phyloP scores from a whole-genome alignment of 805 yeast genomes.

The Candida cerambycidarum region DNA sequence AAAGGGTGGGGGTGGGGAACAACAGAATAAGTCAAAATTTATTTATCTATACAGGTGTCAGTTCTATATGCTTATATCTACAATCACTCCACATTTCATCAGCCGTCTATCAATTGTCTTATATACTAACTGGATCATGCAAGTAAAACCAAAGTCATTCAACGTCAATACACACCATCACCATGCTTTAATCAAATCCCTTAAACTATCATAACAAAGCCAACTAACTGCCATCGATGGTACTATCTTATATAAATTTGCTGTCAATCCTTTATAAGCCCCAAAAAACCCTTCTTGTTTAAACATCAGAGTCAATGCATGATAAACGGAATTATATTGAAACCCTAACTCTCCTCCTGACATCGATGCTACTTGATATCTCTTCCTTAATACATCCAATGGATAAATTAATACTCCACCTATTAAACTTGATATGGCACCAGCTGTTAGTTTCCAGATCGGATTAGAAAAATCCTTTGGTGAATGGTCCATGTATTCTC shows the following conservation, averaged over 20 bases:
- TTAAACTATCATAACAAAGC: conserved; percentile 77
- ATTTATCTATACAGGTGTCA: no score
- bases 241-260: conserved; percentile 83
- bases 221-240: conserved; percentile 97
- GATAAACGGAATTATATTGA: conserved; percentile 70
- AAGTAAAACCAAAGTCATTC: no score
- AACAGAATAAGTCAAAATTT: no score
- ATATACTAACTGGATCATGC: no score
- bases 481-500: conserved; percentile 50
- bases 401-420: conserved; percentile 93
- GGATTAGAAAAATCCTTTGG: conserved; percentile 43
- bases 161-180: not conserved
- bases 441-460: conserved; percentile 63
- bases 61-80: no score
- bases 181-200: conserved; percentile 41
- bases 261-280: conserved; percentile 70
- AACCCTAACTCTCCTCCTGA: conserved; percentile 76
- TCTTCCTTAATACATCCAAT: conserved; percentile 79
- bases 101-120: no score
- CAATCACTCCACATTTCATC: no score
- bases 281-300: conserved; percentile 72
- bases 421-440: conserved; percentile 84
- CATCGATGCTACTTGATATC: conserved; percentile 91
- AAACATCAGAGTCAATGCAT: conserved; percentile 72
- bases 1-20: no score